Conservation (phyloP, 1,284 basidiomycete genomes). For the Jaminaea rosea region DNA sequence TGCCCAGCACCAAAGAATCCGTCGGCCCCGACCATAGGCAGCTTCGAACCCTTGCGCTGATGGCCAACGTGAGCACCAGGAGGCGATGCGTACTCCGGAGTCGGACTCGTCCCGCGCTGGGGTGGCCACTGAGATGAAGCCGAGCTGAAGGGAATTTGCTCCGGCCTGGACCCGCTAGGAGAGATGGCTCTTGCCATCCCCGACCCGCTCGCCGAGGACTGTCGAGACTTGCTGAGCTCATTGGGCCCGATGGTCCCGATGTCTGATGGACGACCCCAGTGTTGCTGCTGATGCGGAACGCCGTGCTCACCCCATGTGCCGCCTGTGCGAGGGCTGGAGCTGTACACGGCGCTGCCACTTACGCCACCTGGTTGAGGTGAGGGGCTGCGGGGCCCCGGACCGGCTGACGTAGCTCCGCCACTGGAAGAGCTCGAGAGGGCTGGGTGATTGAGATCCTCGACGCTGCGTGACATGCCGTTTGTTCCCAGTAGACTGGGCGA, state of each 20-base stretch:
- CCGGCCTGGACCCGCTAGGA: background rate
- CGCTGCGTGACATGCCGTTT: slow-evolving; percentile 37
- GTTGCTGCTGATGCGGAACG: slow-evolving; percentile 9
- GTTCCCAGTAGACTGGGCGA: slow-evolving; percentile 27
- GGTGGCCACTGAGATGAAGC: background rate
- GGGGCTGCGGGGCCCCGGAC: background rate
- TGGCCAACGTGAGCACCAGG: too few relatives aligned
- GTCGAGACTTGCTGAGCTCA: background rate
- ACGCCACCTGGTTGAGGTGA: background rate
- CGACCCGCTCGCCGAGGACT: background rate
- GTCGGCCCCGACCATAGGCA: slow-evolving; percentile 1
- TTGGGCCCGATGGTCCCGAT: slow-evolving; percentile 18
- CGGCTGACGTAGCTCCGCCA: background rate
- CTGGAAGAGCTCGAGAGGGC: background rate
- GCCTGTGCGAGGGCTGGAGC: background rate
- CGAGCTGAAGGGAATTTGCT: slow-evolving; percentile 2
- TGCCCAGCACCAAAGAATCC: background rate
- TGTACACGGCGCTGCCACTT: background rate
- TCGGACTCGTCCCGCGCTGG: background rate
- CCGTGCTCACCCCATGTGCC: slow-evolving; percentile 30
- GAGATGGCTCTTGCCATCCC: background rate
- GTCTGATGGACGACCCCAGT: slow-evolving; percentile 28
- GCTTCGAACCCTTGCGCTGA: slow-evolving; percentile 23
- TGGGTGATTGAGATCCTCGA: slow-evolving; percentile 22
- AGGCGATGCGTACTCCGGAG: background rate